Conservation (phyloP, 116 monocot genomes). For the Thalassia testudinum region DNA sequence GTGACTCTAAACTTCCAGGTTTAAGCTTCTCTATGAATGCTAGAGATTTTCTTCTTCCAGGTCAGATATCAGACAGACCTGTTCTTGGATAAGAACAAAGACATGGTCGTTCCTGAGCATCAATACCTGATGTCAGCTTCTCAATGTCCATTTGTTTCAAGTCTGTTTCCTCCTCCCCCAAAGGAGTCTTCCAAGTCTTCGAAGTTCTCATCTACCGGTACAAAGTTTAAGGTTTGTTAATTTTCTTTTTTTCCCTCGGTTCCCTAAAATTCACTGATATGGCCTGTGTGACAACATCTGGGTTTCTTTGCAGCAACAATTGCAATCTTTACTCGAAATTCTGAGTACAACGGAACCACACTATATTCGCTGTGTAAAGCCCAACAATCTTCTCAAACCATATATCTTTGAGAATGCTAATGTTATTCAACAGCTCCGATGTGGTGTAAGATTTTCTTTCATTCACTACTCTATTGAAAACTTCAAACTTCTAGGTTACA, state of each 20-base stretch:
- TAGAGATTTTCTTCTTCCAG: conserved; percentile 12
- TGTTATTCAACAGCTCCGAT: conserved; percentile 79
- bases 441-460: conserved; percentile 40
- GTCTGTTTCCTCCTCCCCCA: conserved; percentile 43
- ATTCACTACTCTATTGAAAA: neutral
- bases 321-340: conserved; percentile 75
- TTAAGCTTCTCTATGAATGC: neutral
- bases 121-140: conserved; percentile 56
- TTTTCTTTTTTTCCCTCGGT: neutral
- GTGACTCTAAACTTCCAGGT: neutral
- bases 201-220: conserved; percentile 79
- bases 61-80: conserved; percentile 84
- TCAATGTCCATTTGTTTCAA: conserved; percentile 58
- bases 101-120: conserved; percentile 88
- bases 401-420: conserved; percentile 78
- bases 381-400: conserved; percentile 86
- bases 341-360: conserved; percentile 81
- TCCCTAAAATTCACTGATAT: neutral
- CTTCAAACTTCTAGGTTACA: neutral
- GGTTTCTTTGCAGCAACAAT: conserved; percentile 61
- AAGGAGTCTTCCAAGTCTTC: conserved; percentile 73
- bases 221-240: conserved; percentile 67
- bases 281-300: neutral
- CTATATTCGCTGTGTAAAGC: conserved; percentile 92
- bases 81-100: conserved; percentile 88